A percentile compares a stretch with the other conserved stretches of the same genome.
phyloP scores from a whole-genome alignment of 306 rosid species.

The Dicorynia guianensis region DNA sequence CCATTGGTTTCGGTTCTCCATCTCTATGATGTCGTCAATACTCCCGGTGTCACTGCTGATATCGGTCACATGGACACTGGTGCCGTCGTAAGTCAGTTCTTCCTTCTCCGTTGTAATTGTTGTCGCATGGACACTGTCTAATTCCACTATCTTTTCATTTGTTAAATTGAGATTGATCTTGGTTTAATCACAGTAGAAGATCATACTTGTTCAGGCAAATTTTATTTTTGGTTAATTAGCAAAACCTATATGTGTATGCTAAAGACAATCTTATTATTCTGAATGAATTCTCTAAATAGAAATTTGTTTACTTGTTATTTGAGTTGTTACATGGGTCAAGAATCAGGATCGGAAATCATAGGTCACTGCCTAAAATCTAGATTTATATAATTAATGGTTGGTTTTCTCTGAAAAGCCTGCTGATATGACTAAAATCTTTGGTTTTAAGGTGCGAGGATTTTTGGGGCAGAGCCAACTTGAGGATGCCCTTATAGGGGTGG shows the following conservation, averaged over 20 bases:
- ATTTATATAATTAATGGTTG: background rate
- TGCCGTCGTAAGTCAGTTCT: constrained; percentile 69
- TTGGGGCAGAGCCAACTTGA: constrained; percentile 87
- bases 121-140: background rate
- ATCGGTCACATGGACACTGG: constrained; percentile 92
- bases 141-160: background rate
- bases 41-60: constrained; percentile 95
- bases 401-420: background rate
- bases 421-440: constrained; percentile 23
- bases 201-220: background rate
- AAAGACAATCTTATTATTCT: background rate
- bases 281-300: background rate
- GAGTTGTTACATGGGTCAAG: background rate
- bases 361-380: background rate
- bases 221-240: no score
- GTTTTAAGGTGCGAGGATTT: constrained; percentile 79
- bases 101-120: background rate
- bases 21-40: constrained; percentile 88
- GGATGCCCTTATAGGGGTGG: constrained; percentile 84
- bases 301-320: background rate
- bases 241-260: background rate
- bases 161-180: background rate
- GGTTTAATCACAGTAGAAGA: background rate
- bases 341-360: background rate
- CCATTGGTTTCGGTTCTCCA: constrained; percentile 90